phyloP scores from a whole-genome alignment of 192 early-diverging fungal species.

The Coemansia sp. region DNA sequence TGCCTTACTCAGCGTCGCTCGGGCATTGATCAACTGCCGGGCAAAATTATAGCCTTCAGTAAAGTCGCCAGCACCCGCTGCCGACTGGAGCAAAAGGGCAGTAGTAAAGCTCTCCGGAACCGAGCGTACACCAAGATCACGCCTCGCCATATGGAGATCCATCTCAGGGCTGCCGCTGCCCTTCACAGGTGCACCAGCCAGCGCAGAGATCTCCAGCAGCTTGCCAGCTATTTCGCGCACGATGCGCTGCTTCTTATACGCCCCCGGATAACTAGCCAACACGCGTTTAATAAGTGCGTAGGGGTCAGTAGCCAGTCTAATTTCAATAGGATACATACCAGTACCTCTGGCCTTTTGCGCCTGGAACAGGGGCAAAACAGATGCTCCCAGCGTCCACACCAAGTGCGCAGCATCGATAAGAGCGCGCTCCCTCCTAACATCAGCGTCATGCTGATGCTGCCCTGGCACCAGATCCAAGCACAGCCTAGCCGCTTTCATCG shows the following conservation, averaged over 20 bases:
- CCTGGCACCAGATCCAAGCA: conserved; percentile 20
- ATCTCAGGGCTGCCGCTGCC: not conserved
- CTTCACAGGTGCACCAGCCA: not conserved
- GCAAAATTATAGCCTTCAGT: conserved; percentile 16
- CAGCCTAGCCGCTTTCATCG: conserved; percentile 15
- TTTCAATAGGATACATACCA: conserved; percentile 27
- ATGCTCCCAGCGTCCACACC: conserved; percentile 10
- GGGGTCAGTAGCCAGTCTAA: conserved; percentile 22
- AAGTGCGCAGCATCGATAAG: conserved; percentile 34
- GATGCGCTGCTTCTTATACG: conserved; percentile 19
- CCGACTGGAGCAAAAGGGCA: conserved; percentile 25
- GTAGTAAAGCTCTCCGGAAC: conserved; percentile 19
- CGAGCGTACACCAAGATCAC: conserved; percentile 21
- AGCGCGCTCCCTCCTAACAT: conserved; percentile 15
- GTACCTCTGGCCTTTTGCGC: not conserved
- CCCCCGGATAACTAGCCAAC: conserved; percentile 16
- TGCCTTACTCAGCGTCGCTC: conserved; percentile 5
- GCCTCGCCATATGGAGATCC: conserved; percentile 1
- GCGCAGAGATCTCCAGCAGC: not conserved
- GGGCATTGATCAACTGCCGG: conserved; percentile 26
- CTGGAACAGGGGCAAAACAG: not conserved
- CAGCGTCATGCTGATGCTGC: not conserved
- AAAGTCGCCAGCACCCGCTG: conserved; percentile 3
- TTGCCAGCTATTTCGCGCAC: conserved; percentile 22
- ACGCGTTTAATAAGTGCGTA: conserved; percentile 14